A percentile compares a stretch with the other conserved stretches of the same genome.
These are phyloP conservation scores for Pyrus bretschneideri DNA, from an alignment of 306 rosid species.

Conservation along the genomic window DNA sequence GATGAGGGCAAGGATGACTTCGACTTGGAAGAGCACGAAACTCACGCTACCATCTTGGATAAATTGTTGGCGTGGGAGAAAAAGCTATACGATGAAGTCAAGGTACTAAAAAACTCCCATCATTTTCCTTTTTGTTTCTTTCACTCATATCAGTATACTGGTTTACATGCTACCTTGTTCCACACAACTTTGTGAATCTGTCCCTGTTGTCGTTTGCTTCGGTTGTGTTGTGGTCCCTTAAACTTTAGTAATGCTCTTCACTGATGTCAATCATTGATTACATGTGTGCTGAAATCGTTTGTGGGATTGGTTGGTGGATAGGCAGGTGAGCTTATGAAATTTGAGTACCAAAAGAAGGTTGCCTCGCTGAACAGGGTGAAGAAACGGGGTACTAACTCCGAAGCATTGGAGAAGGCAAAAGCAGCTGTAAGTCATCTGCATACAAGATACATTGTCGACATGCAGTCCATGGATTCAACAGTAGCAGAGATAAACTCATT, in stretches of 20 bases:
- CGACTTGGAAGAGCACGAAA: conserved; percentile 73
- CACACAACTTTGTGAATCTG: background rate
- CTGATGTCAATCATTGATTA: background rate
- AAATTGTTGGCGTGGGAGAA: conserved; percentile 97
- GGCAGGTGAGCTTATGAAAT: conserved; percentile 94
- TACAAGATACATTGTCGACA: conserved; percentile 94
- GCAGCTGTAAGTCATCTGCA: conserved; percentile 91
- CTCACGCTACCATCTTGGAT: conserved; percentile 90
- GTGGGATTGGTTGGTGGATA: conserved; percentile 33
- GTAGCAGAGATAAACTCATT: conserved; percentile 82
- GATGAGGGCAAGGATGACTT: conserved; percentile 70
- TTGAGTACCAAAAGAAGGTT: conserved; percentile 82
- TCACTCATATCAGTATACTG: background rate
- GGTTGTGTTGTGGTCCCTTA: background rate
- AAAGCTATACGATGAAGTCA: conserved; percentile 90
- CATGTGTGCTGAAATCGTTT: background rate
- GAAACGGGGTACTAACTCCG: conserved; percentile 57
- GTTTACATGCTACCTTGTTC: background rate
- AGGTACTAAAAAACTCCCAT: conserved; percentile 31
- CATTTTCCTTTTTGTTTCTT: background rate
- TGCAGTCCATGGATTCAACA: conserved; percentile 99
- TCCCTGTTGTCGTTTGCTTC: background rate
- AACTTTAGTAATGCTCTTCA: background rate
- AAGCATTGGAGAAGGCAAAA: conserved; percentile 81
- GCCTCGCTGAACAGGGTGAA: conserved; percentile 62